phyloP scores from a whole-genome alignment of 768 basidiomycete genomes.

The Piloderma croceum region DNA sequence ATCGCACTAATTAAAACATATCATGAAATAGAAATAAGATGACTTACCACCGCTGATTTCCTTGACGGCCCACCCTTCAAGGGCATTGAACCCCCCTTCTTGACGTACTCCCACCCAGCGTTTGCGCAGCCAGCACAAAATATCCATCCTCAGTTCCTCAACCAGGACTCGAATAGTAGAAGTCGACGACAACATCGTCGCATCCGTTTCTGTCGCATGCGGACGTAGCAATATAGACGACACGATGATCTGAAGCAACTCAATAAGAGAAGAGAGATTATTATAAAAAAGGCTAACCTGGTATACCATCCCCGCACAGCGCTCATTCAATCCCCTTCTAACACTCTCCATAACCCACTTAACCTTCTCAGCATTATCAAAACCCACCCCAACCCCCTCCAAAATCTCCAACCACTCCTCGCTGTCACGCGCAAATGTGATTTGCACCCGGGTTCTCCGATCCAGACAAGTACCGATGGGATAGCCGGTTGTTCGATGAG shows the following conservation, averaged over 20 bases:
- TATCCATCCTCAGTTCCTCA: constrained; percentile 47
- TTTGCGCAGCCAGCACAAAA: constrained; percentile 69
- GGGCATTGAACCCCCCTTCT: constrained; percentile 70
- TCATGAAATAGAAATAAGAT: constrained; percentile 2
- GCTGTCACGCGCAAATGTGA: no score
- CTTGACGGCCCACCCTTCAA: constrained; percentile 86
- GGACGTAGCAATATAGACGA: constrained; percentile 66
- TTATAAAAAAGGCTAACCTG: constrained; percentile 43
- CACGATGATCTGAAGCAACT: constrained; percentile 64
- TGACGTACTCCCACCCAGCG: constrained; percentile 73
- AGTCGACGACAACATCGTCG: constrained; percentile 61
- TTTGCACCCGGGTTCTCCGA: no score
- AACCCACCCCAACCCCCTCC: constrained; percentile 64
- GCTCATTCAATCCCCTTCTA: constrained; percentile 55
- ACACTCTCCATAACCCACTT: constrained; percentile 69
- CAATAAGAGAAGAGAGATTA: constrained; percentile 3
- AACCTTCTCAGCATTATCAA: constrained; percentile 74
- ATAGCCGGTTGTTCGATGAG: no score
- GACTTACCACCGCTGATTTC: constrained; percentile 78
- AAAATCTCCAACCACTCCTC: constrained; percentile 76
- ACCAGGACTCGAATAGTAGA: constrained; percentile 68
- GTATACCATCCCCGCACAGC: constrained; percentile 65
- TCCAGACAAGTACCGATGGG: no score
- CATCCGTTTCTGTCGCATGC: constrained; percentile 50
- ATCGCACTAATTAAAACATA: background rate